Evolutionary conservation across 192 early-diverging fungal genomes (phyloP).

Genomic region (Backusella parvicylindrica): DNA sequence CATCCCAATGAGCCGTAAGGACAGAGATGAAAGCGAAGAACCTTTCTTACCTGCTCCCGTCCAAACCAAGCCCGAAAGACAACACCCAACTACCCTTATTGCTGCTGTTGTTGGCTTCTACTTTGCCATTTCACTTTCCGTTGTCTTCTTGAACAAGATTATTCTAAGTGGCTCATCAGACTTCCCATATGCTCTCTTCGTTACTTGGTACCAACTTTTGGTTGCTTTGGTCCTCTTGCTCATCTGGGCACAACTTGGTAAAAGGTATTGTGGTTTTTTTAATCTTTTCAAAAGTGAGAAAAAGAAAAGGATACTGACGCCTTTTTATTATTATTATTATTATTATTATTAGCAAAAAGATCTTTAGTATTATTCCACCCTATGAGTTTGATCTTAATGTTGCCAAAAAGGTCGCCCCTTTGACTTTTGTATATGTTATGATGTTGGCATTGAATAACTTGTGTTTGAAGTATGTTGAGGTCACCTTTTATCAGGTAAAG

Average conservation of each 20-base stretch:
- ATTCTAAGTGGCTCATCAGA: constrained; percentile 54
- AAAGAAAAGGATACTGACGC: background rate
- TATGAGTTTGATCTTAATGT: constrained; percentile 56
- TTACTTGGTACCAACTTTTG: constrained; percentile 63
- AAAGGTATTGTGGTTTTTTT: constrained; percentile 37
- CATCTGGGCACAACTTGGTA: constrained; percentile 50
- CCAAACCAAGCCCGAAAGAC: constrained; percentile 12
- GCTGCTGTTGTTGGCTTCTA: constrained; percentile 57
- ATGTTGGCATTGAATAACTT: constrained; percentile 68
- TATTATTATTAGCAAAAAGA: constrained; percentile 29
- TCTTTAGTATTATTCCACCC: constrained; percentile 59
- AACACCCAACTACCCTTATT: constrained; percentile 40
- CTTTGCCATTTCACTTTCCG: constrained; percentile 56
- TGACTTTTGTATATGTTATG: constrained; percentile 62
- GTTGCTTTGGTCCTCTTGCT: constrained; percentile 54
- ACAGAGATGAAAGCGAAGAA: constrained; percentile 34
- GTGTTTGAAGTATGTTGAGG: constrained; percentile 62
- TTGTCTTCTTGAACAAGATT: constrained; percentile 67
- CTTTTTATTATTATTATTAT: background rate
- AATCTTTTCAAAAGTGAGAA: background rate
- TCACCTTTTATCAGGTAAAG: constrained; percentile 62
- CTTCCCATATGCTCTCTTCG: constrained; percentile 66
- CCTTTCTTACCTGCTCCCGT: constrained; percentile 42
- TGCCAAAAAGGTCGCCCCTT: constrained; percentile 49
- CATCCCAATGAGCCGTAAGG: constrained; percentile 29